Evolutionary conservation across 305 asterid species (phyloP), one percentile per base, ranked within the genome.

Genomic region (Fraxinus greggii): DNA sequence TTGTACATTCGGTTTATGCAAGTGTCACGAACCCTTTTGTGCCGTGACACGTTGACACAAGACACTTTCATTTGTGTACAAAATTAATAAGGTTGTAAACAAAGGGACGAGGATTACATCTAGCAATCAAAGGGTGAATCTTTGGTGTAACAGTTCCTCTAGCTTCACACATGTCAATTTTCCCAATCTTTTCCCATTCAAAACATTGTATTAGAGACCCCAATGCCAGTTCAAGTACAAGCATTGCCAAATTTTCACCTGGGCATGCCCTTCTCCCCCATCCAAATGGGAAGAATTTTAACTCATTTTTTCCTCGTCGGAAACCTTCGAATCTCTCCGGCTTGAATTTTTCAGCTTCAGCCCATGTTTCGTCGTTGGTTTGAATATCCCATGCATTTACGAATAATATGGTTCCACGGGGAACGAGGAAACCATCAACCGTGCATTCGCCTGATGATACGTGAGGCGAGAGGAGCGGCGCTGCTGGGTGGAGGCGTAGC

Each of bases 221-320:
- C 88, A 92, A 81, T 1, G 89, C 85, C 75, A 88, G 56, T 15
- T 90, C 95, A 42, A 92, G 89, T 88, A 92, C 87, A 3, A 84
- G 74, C 84, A 86, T 80, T 0, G 94, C 94, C 83, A 91, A 63
- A 4, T 83, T 87, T 48, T 90, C 94, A 0, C 93, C 94, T 4
- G 95, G 97, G 67, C 95, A 92, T 5, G 89, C 88, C 85, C 95
- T 86, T 31, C 95, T 84, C 9, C 95, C 97, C 72, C 89, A 72
- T 17, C 95, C 94, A n/a, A 92, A 92, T 3, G 94, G 94, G 81
- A 90, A 40, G 65, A 84, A 83, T 51, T 88, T 85, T 13, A 89
- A 87, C 6, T 86, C 91, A 56, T 56, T 84, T 73, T 56, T 85
- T 19, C 21, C 84, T 8, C 86, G 84, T 1, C 23, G 78, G 4